A percentile compares a stretch with the other conserved stretches of the same genome.
Conservation (phyloP, 1,284 basidiomycete genomes). For the Schizopora paradoxa region DNA sequence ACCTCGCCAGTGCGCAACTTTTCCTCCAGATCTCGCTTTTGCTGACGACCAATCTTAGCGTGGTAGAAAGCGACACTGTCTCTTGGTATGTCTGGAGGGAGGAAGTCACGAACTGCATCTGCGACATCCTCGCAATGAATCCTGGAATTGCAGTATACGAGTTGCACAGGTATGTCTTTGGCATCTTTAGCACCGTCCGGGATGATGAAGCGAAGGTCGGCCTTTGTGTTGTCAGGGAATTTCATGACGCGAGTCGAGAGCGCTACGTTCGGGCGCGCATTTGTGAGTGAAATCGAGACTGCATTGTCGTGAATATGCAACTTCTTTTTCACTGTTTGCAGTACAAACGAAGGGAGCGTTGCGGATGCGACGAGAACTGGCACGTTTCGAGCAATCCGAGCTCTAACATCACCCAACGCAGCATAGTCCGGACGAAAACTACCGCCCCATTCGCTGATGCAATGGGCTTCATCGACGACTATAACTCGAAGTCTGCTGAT, state of each 20-base stretch:
- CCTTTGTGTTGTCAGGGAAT: constrained; percentile 1
- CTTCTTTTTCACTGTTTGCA: neutral
- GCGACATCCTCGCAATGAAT: neutral
- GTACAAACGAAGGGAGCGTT: constrained; percentile 5
- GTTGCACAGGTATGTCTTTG: constrained; percentile 6
- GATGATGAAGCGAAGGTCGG: constrained; percentile 3
- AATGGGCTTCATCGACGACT: constrained; percentile 13
- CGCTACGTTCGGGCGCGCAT: constrained; percentile 11
- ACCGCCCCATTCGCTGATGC: constrained; percentile 12
- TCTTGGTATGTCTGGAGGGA: neutral
- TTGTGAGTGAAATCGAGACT: neutral
- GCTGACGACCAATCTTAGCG: constrained; percentile 4
- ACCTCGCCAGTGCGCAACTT: neutral
- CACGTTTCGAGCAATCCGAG: neutral
- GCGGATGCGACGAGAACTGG: constrained; percentile 10
- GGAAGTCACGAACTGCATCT: neutral
- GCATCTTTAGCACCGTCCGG: neutral
- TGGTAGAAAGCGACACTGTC: constrained; percentile 7
- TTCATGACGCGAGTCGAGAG: constrained; percentile 5
- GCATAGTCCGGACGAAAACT: constrained; percentile 13
- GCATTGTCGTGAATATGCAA: neutral
- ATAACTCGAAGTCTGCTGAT: neutral
- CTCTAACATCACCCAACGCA: neutral
- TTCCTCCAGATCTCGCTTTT: neutral
- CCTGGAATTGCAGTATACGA: constrained; percentile 5